Percentiles rank a stretch among this genome's conserved stretches.
Evolutionary conservation across 306 rosid species (phyloP).

Genomic region (Gleditsia sinensis): DNA sequence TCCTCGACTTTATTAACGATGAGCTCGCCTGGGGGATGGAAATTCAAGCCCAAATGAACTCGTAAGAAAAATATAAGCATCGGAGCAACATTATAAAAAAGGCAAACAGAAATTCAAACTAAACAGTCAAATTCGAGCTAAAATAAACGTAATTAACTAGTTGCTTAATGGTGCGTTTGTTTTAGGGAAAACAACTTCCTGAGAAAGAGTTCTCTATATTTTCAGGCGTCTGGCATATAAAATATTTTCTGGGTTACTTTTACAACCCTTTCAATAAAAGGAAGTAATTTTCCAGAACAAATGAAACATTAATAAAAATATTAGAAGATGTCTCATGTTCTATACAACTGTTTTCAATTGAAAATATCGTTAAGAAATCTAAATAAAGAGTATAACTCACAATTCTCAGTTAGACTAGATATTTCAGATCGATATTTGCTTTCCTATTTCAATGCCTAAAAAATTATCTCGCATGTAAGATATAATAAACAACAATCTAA

Average conservation of each 20-base stretch:
- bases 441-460: not conserved
- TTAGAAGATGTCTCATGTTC: not conserved
- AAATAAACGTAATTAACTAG: not conserved
- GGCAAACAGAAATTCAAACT: not conserved
- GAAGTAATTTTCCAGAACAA: not conserved
- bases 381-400: not conserved
- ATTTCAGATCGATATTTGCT: conserved; percentile 1
- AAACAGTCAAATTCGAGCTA: not conserved
- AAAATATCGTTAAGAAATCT: not conserved
- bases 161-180: no score
- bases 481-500: not conserved
- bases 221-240: no score
- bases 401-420: not conserved
- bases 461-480: not conserved
- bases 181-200: no score
- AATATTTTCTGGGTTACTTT: not conserved
- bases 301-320: not conserved
- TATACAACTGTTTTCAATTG: not conserved
- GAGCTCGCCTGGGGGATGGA: conserved; percentile 68
- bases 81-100: not conserved
- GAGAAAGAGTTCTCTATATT: no score
- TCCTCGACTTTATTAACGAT: conserved; percentile 74
- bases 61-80: not conserved
- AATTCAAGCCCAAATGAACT: conserved; percentile 4
- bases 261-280: not conserved